These are phyloP conservation scores for Umbilicaria muhlenbergii DNA, from an alignment of 495 filamentous ascomycete species.

Conservation along the genomic window DNA sequence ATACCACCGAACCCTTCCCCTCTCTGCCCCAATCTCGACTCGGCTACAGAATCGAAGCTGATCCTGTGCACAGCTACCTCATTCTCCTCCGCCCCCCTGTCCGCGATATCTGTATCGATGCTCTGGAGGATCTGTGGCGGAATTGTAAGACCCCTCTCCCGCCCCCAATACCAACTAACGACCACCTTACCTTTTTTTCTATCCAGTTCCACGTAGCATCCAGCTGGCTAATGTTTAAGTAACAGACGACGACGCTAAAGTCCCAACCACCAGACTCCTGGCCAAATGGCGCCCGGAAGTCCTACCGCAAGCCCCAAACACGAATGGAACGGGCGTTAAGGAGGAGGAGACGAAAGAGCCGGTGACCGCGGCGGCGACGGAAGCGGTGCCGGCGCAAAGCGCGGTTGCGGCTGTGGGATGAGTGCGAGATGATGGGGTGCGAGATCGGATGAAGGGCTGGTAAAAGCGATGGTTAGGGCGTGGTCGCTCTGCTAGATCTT, in stretches of 20 bases:
- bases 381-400: background rate
- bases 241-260: slow-evolving; percentile 31
- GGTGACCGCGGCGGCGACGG: too few relatives aligned
- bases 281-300: slow-evolving; percentile 32
- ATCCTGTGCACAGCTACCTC: slow-evolving; percentile 44
- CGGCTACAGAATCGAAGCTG: slow-evolving; percentile 22
- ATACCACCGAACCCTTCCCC: background rate
- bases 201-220: too few relatives aligned
- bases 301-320: slow-evolving; percentile 10
- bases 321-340: background rate
- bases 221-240: background rate
- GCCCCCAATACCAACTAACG: background rate
- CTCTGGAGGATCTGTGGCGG: slow-evolving; percentile 71
- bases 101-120: slow-evolving; percentile 64
- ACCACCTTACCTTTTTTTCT: too few relatives aligned
- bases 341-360: background rate
- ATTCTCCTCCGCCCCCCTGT: slow-evolving; percentile 77
- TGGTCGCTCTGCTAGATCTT: too few relatives aligned
- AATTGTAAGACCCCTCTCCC: slow-evolving; percentile 53
- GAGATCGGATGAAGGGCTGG: too few relatives aligned
- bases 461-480: too few relatives aligned
- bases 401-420: slow-evolving; percentile 1
- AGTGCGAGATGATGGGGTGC: too few relatives aligned
- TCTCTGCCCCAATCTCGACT: slow-evolving; percentile 2
- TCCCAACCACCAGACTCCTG: slow-evolving; percentile 27